Base-by-base conservation (phyloP, 2,329 filamentous ascomycete species). In the Alternaria burnsii region DNA sequence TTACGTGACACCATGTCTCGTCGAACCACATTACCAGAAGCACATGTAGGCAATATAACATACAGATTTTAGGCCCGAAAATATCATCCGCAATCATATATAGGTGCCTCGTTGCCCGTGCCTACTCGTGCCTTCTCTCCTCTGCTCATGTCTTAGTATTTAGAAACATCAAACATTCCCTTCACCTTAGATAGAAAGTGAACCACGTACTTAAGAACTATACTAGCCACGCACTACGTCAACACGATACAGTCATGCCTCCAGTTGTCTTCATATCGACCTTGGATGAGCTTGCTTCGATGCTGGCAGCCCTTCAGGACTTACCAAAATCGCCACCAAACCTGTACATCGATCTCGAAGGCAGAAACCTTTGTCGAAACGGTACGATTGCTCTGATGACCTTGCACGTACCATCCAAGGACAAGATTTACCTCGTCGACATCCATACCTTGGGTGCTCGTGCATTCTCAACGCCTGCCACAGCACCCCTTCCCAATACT, bases 381-480 rank as follows among this genome's bases (percentile, higher is more conserved):
- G 71, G 71, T 18, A 58, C 63, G 4, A 46, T 76, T 41, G 73
- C 72, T 12, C 59, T 75, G 24, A 18, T 48, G 6, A 48, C 46
- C 0, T 4, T 48, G 30, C 53, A 68, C 5, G 58, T 72, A 12
- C 34, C 16, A n/a, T 5, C 16, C 34, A n/a, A n/a, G 34, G 16
- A 38, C 16, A n/a, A 2, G 8, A 8, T 18, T 18, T 38, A 38
- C 16, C 70, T 78, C 12, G 61, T 78, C 58, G 75, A 79, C 61
- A 59, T 79, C 3, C 59, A 73, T 54, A 64, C 34, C 0, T 64
- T 79, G 3, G 66, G 69, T 18, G 34, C 34, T 28, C 40, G 53
- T 41, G 71, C 73, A 4, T 79, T 77, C 32, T 36, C 32, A 16
- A 71, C 74, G 2, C 76, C 75, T 65, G 59, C 63, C n/a, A 71